These are phyloP conservation scores for Lichtheimia ramosa DNA, from an alignment of 371 early-diverging fungal species.

Conservation along the genomic window DNA sequence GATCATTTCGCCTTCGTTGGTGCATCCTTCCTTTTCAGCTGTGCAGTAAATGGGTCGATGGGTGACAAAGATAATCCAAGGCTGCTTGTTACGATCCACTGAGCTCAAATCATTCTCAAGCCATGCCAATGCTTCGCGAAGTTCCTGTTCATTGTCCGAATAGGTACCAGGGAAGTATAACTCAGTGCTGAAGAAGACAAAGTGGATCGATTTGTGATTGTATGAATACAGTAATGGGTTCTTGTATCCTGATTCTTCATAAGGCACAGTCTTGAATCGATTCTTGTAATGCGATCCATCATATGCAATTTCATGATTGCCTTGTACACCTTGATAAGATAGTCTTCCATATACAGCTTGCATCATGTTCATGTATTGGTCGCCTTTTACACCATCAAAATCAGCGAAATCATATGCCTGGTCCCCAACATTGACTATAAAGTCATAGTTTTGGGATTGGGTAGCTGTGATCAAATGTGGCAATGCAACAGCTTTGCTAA, in stretches of 20 bases:
- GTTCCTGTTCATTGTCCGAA: too few relatives aligned
- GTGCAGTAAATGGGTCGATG: slow-evolving; percentile 43
- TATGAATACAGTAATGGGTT: slow-evolving; percentile 39
- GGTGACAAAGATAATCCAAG: slow-evolving; percentile 44
- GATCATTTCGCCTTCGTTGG: slow-evolving; percentile 19
- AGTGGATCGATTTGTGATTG: slow-evolving; percentile 44
- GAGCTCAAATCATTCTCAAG: slow-evolving; percentile 30
- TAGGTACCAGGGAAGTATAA: slow-evolving; percentile 28
- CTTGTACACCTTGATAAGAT: slow-evolving; percentile 41
- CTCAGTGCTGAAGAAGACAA: slow-evolving; percentile 45
- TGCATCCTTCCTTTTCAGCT: slow-evolving; percentile 21
- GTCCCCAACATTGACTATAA: slow-evolving; percentile 41
- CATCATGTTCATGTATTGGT: slow-evolving; percentile 44
- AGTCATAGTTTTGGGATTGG: slow-evolving; percentile 38
- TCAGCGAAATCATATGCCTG: slow-evolving; percentile 44
- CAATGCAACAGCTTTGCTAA: slow-evolving; percentile 40
- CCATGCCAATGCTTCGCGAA: slow-evolving; percentile 34
- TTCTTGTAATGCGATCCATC: slow-evolving; percentile 47
- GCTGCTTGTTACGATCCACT: slow-evolving; percentile 34
- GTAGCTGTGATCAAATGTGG: slow-evolving; percentile 29
- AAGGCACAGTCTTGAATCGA: slow-evolving; percentile 38
- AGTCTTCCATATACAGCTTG: slow-evolving; percentile 35
- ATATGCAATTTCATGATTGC: slow-evolving; percentile 45
- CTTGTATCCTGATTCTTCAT: slow-evolving; percentile 27
- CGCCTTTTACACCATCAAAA: slow-evolving; percentile 43